phyloP scores from a whole-genome alignment of 2,329 filamentous ascomycete species.

The Fusarium vanettenii region DNA sequence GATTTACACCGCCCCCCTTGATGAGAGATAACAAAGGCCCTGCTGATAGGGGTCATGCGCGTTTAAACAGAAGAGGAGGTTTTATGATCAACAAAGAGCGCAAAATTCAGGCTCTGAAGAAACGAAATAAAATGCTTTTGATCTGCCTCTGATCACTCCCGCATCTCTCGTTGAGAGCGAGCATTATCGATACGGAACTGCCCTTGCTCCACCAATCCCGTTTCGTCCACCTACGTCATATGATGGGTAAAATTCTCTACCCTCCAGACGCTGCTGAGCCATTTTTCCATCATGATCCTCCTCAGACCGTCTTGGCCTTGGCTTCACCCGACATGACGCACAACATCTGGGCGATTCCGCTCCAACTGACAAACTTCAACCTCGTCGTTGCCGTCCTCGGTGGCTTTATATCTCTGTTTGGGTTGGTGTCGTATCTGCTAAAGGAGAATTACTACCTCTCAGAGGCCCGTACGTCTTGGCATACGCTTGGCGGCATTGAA shows the following conservation, averaged over 20 bases:
- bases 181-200: not conserved
- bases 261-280: not conserved
- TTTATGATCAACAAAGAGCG: not conserved
- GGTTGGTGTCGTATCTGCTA: slow-evolving; percentile 86
- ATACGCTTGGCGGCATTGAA: slow-evolving; percentile 14
- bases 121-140: not conserved
- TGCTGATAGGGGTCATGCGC: not conserved
- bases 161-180: not conserved
- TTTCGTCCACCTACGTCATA: not conserved
- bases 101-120: not conserved
- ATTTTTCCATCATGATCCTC: not conserved
- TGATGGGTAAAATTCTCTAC: not conserved
- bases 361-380: slow-evolving; percentile 82
- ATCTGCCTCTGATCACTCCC: not conserved
- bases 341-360: slow-evolving; percentile 50
- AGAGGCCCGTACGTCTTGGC: slow-evolving; percentile 78
- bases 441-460: slow-evolving; percentile 94
- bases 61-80: not conserved
- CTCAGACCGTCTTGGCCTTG: not conserved
- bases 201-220: not conserved
- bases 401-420: slow-evolving; percentile 91
- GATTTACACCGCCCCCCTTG: not conserved
- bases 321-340: slow-evolving; percentile 14
- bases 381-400: slow-evolving; percentile 83
- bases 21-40: not conserved